Percentiles rank a stretch among this genome's conserved stretches.
phyloP scores from a whole-genome alignment of 176 grass and related monocot genomes.

The Coix lacrymajobi region DNA sequence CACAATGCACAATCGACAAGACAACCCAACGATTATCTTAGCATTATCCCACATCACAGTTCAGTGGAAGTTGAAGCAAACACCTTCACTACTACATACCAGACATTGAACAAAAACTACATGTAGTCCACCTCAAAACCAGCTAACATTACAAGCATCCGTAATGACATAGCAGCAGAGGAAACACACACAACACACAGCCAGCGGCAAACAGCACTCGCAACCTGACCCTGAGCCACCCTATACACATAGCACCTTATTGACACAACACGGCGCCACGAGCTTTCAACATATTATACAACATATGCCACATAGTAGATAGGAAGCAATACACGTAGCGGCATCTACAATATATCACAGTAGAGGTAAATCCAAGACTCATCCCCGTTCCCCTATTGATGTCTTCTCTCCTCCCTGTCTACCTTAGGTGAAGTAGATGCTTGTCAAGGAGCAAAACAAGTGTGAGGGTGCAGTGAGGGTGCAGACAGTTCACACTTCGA shows the following conservation, averaged over 20 bases:
- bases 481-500: conserved; percentile 54
- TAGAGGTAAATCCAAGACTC: neutral
- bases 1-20: neutral
- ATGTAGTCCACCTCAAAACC: neutral
- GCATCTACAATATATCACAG: conserved; percentile 36
- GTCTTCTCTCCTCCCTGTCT: conserved; percentile 1
- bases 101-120: conserved; percentile 27
- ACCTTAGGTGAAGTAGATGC: conserved; percentile 21
- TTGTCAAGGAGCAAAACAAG: conserved; percentile 33
- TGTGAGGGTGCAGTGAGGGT: conserved; percentile 5
- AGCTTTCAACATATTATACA: conserved; percentile 5
- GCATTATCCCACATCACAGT: neutral
- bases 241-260: neutral
- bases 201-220: neutral
- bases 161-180: neutral
- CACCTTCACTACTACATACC: neutral
- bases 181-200: neutral
- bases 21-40: neutral
- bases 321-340: neutral
- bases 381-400: conserved; percentile 10
- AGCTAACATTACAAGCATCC: conserved; percentile 16
- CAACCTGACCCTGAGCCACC: neutral
- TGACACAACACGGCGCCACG: conserved; percentile 1
- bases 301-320: neutral
- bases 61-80: neutral